A percentile compares a stretch with the other conserved stretches of the same genome.
Conservation (phyloP, 2,329 filamentous ascomycete species). For the Magnaporthales sp. region DNA sequence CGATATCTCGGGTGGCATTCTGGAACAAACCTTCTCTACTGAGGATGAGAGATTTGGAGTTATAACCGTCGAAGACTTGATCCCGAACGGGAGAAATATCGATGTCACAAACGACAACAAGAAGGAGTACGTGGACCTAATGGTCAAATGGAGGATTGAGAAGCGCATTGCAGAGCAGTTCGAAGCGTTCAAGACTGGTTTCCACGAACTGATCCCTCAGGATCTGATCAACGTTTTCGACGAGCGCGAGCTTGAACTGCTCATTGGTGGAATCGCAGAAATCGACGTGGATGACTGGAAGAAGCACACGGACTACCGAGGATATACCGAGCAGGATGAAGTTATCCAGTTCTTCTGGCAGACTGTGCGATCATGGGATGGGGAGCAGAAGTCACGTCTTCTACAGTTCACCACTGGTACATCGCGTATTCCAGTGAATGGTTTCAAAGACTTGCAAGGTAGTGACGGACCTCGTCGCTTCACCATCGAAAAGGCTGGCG, state of each 20-base stretch:
- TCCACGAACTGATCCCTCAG: slow-evolving; percentile 93
- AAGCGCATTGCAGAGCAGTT: slow-evolving; percentile 98
- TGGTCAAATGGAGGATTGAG: slow-evolving; percentile 98
- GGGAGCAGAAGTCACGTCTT: slow-evolving; percentile 93
- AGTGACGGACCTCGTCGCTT: slow-evolving; percentile 92
- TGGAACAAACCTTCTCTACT: slow-evolving; percentile 93
- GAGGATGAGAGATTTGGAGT: slow-evolving; percentile 97
- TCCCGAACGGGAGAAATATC: slow-evolving; percentile 81
- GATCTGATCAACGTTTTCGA: slow-evolving; percentile 98
- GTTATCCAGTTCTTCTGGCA: slow-evolving; percentile 99
- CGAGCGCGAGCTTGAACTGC: slow-evolving; percentile 88
- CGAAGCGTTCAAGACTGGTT: slow-evolving; percentile 93
- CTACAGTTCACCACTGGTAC: slow-evolving; percentile 97
- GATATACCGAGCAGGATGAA: slow-evolving; percentile 95
- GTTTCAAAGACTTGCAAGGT: slow-evolving; percentile 97
- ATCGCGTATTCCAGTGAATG: slow-evolving; percentile 95
- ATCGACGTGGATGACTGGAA: slow-evolving; percentile 99
- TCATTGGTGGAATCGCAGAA: slow-evolving; percentile 98
- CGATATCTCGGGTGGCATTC: slow-evolving; percentile 81
- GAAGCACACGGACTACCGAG: slow-evolving; percentile 98
- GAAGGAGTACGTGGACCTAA: slow-evolving; percentile 95
- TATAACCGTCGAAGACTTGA: slow-evolving; percentile 87
- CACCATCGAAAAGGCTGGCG: slow-evolving; percentile 96
- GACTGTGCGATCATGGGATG: slow-evolving; percentile 92
- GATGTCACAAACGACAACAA: slow-evolving; percentile 99